Evolutionary conservation across 1,284 basidiomycete genomes (phyloP), one percentile per base, ranked within the genome.

Genomic region (Ganoderma sinense): DNA sequence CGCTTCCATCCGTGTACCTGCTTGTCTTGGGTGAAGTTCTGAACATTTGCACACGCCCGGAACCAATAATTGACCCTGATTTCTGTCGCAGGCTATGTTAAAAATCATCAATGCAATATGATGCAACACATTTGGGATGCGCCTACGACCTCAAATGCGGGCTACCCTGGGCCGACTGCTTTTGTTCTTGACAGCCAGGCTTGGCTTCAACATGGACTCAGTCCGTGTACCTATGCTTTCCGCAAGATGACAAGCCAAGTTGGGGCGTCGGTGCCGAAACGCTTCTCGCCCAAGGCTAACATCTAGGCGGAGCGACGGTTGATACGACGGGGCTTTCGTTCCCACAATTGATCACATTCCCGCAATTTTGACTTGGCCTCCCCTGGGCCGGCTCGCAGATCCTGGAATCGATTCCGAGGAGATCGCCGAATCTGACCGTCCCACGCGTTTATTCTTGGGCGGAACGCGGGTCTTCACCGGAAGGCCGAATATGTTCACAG

Each of bases 301-400:
- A 33, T 39, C 18, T 4, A 59, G 18, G 11, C 56, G 33, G 29
- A 59, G 56, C 55, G 56, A 39, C 33, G 33, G 33, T 58, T 39
- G 20, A n/a, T 11, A 59, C 16, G 33, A 59, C 56, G 33, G 13
- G 51, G 31, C 31, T 26, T 31, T 31, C 33, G 10, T 61, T 61
- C 65, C 45, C 65, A 66, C 65, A 33, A 18, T n/a, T n/a, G n/a
- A n/a, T 62, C 53, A 67, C 62, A 62, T 62, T 43, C 8, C 51
- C 39, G 39, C 59, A 36, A 43, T 55, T 40, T 55, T 61, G 51
- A 31, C 58, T 48, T 60, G 33, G 36, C 26, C n/a, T 36, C 26
- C 45, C 45, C 45, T 45, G 43, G 20, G 48, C 29, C 13, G 33
- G 18, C 23, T 43, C 16, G 40, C 29, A 48, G 64, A 66, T 60